These are phyloP conservation scores for Pythium aphanidermatum DNA, from an alignment of 352 stramenopile genomes.

Conservation along the genomic window DNA sequence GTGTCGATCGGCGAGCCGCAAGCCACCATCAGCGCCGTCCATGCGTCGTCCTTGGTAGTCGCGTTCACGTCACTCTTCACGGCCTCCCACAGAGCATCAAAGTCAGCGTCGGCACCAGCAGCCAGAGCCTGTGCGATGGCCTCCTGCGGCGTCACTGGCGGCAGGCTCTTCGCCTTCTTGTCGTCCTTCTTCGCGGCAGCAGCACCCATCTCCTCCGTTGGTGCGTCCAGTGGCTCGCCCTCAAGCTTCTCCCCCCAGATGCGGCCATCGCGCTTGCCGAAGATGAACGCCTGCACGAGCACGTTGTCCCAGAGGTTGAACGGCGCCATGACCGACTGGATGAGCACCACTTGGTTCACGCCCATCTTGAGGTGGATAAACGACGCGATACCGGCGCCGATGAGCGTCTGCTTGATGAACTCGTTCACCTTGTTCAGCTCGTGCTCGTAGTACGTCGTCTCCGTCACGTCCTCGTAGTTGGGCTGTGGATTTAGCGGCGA, in stretches of 20 bases:
- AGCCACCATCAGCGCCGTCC: constrained; percentile 80
- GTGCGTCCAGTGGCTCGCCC: constrained; percentile 58
- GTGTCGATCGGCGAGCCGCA: constrained; percentile 77
- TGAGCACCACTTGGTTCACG: constrained; percentile 85
- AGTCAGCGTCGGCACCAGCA: constrained; percentile 64
- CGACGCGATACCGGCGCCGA: constrained; percentile 65
- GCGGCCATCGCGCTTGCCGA: constrained; percentile 51
- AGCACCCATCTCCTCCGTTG: constrained; percentile 24
- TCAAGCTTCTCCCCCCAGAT: constrained; percentile 81
- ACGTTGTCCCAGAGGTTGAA: constrained; percentile 81
- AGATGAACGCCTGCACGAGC: constrained; percentile 69
- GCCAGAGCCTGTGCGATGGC: constrained; percentile 58
- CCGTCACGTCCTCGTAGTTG: constrained; percentile 72
- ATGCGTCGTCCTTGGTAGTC: constrained; percentile 66
- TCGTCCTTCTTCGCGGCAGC: constrained; percentile 3
- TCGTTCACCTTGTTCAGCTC: constrained; percentile 68
- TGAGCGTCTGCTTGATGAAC: constrained; percentile 81
- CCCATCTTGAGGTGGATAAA: constrained; percentile 84
- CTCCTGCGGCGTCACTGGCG: constrained; percentile 30
- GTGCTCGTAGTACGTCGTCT: constrained; percentile 72
- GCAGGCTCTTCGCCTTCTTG: constrained; percentile 20
- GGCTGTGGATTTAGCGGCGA: constrained; percentile 76
- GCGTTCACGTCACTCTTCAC: constrained; percentile 62
- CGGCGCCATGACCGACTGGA: constrained; percentile 81
- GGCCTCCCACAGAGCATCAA: constrained; percentile 50